Evolutionary conservation across 441 rosid genomes (phyloP), one percentile per base, ranked within the genome.

Genomic region (Pelargonium myrrhifolium): DNA sequence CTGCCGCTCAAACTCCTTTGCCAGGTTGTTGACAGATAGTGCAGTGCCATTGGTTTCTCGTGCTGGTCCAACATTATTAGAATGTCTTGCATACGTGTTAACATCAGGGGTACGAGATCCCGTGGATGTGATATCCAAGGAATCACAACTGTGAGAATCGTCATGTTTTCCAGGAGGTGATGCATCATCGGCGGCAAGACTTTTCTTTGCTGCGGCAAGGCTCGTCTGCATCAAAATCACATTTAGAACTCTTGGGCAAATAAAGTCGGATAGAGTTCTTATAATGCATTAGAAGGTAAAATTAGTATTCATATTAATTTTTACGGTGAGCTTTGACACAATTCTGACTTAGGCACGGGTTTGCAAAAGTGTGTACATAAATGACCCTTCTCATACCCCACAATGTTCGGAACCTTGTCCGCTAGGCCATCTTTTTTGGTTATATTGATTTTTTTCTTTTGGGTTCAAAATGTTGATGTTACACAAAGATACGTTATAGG

Each of bases 1-100:
- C 60, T 55, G 60, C 60, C 9, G 21, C 60, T 17, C 60, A 55
- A 55, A 55, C 26, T 55, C 60, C 26, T 55, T 55, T 55, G 60
- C 60, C 60, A 55, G 21, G 22, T 21, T 55, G 60, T 55, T 55
- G 2, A 55, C 18, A 4, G 53, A n/a, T 12, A 11, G 53, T 11
- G 15, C 53, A 47, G 6, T 12, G 15, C 53, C 53, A 47, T 47
- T 37, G 8, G 40, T 37, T 37, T 47, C 53, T 47, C 60, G 40
- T 37, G 40, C 40, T 37, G 40, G 40, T 55, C 21, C 24, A 9
- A 18, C 60, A 18, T 55, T 22, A 18, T 17, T 55, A 9, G 11
- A 55, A 18, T 55, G 60, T 8, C 9, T 55, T 55, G 18, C 21
- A 17, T 17, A 20, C 11, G 24, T 18, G 60, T 55, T 55, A 10